Percentiles rank a stretch among this genome's conserved stretches.
phyloP scores from a whole-genome alignment of 495 filamentous ascomycete species.

The Clavariopsis aquatica region DNA sequence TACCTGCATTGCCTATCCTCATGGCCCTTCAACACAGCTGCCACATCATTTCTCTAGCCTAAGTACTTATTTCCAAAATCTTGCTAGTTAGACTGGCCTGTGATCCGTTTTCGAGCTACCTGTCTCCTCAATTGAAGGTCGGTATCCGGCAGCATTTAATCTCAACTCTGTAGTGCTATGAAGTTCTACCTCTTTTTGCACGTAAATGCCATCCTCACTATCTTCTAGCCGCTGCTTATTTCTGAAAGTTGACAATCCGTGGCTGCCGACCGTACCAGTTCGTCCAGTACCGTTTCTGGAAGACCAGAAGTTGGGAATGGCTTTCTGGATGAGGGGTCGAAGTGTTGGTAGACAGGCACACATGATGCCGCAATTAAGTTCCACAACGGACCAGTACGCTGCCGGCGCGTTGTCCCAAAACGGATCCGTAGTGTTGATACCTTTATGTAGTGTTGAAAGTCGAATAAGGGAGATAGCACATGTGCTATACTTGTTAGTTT shows the following conservation, averaged over 20 bases:
- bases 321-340: slow-evolving; percentile 22
- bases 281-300: not conserved
- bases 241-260: not conserved
- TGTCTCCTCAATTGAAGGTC: slow-evolving; percentile 11
- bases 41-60: not conserved
- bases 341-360: slow-evolving; percentile 35
- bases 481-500: slow-evolving; percentile 9
- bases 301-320: slow-evolving; percentile 14
- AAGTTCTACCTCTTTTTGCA: slow-evolving; percentile 25
- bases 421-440: slow-evolving; percentile 20
- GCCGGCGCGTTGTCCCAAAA: slow-evolving; percentile 32
- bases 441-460: slow-evolving; percentile 25
- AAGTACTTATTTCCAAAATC: not conserved
- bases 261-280: not conserved
- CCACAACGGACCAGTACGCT: slow-evolving; percentile 31
- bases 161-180: slow-evolving; percentile 26
- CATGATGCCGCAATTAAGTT: slow-evolving; percentile 32
- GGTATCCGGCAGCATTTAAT: slow-evolving; percentile 10
- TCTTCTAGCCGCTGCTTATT: not conserved
- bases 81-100: not conserved
- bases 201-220: slow-evolving; percentile 13
- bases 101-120: not conserved
- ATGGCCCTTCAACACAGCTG: too few species aligned
- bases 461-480: slow-evolving; percentile 32
- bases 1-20: not conserved